Evolutionary conservation across 1,139 yeast genomes (phyloP), one percentile per base, ranked within the genome.

Genomic region (Arxiozyma heterogenica): DNA sequence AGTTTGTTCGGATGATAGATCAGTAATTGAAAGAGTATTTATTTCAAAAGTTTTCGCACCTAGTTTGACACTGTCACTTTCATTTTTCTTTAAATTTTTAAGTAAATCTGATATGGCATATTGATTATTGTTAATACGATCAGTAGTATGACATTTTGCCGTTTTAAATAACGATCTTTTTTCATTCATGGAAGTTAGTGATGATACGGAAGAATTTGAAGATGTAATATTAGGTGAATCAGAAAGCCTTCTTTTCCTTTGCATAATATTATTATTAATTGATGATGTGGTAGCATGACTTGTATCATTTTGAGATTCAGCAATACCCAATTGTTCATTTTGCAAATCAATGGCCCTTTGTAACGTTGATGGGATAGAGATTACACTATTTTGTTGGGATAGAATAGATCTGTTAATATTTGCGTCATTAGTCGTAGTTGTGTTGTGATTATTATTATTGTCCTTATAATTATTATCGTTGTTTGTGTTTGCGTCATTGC

Each of bases 251-350:
- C 49, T 38, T 27, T 34, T 46, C 18, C 42, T 34, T 20, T 27
- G 17, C 8, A 21, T 30, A 15, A 41, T 1, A 9, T 43, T 42
- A 21, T 42, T 17, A 43, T 23, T 15, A 17, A 8, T 12, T 17
- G 25, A 17, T 8, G 23, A 38, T 20, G 17, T 4, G 9, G 4
- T 15, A 34, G 3, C n/a, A 12, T 27, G 30, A 22, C 12, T 45
- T 17, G 6, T 21, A 15, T 34, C 39, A 18, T 27, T 18, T 9
- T 18, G 21, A 30, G 47, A 9, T 1, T 45, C 47, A 34, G 11
- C 27, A 23, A 48, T 48, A 41, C 51, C 51, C n/a, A 48, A 48
- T 48, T 48, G 45, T 25, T 48, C 45, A 30, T 48, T 48, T 23
- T 48, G 51, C 25, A 48, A 30, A 23, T 48, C 51, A 22, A 48